A percentile compares a stretch with the other conserved stretches of the same genome.
Evolutionary conservation across 2,329 filamentous ascomycete species (phyloP).

Genomic region (Epichloe aotearoae): DNA sequence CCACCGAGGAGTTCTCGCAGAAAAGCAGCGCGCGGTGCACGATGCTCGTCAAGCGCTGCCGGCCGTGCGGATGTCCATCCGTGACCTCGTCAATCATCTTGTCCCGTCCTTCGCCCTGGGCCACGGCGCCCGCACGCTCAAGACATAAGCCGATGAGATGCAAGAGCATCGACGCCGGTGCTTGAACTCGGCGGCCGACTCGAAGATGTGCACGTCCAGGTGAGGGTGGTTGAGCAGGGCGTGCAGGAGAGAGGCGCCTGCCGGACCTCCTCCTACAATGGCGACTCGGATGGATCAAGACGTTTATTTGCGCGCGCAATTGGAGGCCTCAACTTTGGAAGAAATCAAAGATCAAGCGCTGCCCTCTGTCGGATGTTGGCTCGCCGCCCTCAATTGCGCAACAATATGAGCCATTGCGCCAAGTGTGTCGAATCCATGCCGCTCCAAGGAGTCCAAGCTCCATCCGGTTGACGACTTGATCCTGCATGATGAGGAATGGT

Average conservation of each 20-base stretch:
- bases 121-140: conserved; percentile 8
- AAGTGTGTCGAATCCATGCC: too few species aligned
- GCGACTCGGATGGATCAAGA: conserved; percentile 7
- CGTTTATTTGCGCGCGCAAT: background rate
- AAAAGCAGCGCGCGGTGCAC: conserved; percentile 12
- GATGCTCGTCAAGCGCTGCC: conserved; percentile 2
- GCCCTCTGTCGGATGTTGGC: too few species aligned
- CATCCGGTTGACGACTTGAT: too few species aligned
- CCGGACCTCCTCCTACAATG: conserved; percentile 13
- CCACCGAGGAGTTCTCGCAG: conserved; percentile 10
- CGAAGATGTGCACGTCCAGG: conserved; percentile 12
- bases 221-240: conserved; percentile 8
- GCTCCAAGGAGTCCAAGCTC: too few species aligned
- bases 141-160: conserved; percentile 8
- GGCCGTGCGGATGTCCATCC: background rate
- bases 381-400: too few species aligned
- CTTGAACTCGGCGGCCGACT: conserved; percentile 11
- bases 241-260: conserved; percentile 10
- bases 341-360: too few species aligned
- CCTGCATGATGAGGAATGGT: too few species aligned
- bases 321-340: too few species aligned
- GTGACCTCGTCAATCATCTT: background rate
- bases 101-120: conserved; percentile 4
- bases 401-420: too few species aligned
- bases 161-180: conserved; percentile 10